Percentiles rank a stretch among this genome's conserved stretches.
Evolutionary conservation across 495 filamentous ascomycete species (phyloP).

Genomic region (Hypoxylon crocopeplum): DNA sequence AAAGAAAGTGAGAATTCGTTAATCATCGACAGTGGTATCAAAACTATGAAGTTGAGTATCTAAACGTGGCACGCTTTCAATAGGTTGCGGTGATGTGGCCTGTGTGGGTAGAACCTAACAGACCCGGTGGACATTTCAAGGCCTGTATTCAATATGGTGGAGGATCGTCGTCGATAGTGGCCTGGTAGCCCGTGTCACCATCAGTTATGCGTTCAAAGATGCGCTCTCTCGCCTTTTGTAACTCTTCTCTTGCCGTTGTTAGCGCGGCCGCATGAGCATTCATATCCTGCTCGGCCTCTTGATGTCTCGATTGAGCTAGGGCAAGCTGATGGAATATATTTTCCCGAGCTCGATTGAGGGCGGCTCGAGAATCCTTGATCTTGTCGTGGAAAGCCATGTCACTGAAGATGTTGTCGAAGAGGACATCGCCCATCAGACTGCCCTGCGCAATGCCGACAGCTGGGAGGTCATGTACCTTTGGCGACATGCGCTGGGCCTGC

Average conservation of each 20-base stretch:
- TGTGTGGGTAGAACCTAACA: not conserved
- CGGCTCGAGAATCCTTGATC: slow-evolving; percentile 47
- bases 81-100: not conserved
- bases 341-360: slow-evolving; percentile 39
- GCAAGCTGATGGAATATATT: slow-evolving; percentile 30
- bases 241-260: slow-evolving; percentile 40
- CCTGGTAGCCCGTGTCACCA: not conserved
- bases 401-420: slow-evolving; percentile 57
- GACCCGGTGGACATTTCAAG: not conserved
- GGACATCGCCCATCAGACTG: slow-evolving; percentile 49
- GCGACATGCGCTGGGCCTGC: slow-evolving; percentile 46
- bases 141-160: slow-evolving; percentile 22
- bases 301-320: slow-evolving; percentile 29
- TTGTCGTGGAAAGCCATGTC: slow-evolving; percentile 55
- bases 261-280: slow-evolving; percentile 35
- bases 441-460: slow-evolving; percentile 43
- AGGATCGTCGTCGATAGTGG: slow-evolving; percentile 15
- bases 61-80: not conserved
- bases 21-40: too few relatives aligned
- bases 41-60: too few relatives aligned
- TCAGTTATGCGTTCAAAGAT: slow-evolving; percentile 40
- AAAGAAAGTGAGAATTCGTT: too few relatives aligned
- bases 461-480: slow-evolving; percentile 41
- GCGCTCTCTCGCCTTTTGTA: slow-evolving; percentile 48
- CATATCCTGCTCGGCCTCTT: slow-evolving; percentile 28